Conservation (phyloP, 176 grass and related monocot genomes). For the Carex myosuroides region DNA sequence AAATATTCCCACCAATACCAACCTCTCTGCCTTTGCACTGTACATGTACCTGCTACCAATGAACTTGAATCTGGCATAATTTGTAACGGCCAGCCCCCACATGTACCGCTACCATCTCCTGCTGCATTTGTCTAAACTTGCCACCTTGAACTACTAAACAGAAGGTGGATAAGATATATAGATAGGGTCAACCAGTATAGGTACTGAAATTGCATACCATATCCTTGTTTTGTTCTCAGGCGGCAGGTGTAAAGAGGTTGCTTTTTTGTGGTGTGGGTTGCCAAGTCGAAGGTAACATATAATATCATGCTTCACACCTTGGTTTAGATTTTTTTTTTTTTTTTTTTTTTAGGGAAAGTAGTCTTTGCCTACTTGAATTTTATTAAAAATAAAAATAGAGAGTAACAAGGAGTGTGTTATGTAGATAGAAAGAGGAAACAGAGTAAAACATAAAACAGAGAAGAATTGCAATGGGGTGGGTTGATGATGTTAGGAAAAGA, state of each 20-base stretch:
- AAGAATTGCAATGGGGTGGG: too few relatives aligned
- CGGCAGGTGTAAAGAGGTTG: slow-evolving; percentile 92
- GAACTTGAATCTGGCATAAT: not conserved
- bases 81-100: not conserved
- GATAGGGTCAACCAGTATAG: not conserved
- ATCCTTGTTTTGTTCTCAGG: slow-evolving; percentile 45
- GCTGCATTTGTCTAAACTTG: not conserved
- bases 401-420: too few relatives aligned
- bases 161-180: not conserved
- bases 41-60: not conserved
- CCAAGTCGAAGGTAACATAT: slow-evolving; percentile 83
- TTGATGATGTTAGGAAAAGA: too few relatives aligned
- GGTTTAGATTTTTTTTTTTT: not conserved
- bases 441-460: too few relatives aligned
- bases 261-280: slow-evolving; percentile 96
- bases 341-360: not conserved
- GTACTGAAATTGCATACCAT: not conserved
- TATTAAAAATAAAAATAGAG: too few relatives aligned
- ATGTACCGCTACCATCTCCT: not conserved
- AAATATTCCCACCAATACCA: not conserved
- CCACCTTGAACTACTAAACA: not conserved
- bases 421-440: too few relatives aligned
- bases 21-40: not conserved
- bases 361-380: too few relatives aligned
- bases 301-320: not conserved